These are phyloP conservation scores for Cardiospermum halicacabum DNA, from an alignment of 345 rosid species.

Conservation along the genomic window DNA sequence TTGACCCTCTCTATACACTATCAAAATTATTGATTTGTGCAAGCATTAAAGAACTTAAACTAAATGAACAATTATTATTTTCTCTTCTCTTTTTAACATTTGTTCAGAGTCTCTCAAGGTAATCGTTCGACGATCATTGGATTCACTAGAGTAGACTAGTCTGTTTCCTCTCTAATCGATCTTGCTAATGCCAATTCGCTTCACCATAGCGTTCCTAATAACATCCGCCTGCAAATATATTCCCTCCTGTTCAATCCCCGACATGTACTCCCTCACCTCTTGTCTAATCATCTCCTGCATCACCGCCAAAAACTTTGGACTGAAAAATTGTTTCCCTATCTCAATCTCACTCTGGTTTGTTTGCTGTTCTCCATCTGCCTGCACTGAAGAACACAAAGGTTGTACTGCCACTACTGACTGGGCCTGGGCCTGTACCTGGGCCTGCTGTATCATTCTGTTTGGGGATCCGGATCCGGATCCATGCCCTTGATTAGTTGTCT, in stretches of 20 bases:
- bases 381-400: background rate
- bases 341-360: constrained; percentile 11
- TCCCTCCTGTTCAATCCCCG: constrained; percentile 51
- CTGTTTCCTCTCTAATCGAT: constrained; percentile 27
- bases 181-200: constrained; percentile 63
- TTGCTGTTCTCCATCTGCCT: constrained; percentile 9
- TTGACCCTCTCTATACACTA: constrained; percentile 49
- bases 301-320: constrained; percentile 49
- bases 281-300: constrained; percentile 72
- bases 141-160: background rate
- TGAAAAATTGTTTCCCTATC: constrained; percentile 52
- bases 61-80: background rate
- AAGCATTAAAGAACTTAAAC: constrained; percentile 17
- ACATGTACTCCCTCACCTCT: constrained; percentile 70
- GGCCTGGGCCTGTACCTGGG: too few species aligned
- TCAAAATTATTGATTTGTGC: constrained; percentile 36
- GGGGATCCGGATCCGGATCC: constrained; percentile 15
- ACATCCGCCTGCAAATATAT: constrained; percentile 42
- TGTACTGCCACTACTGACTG: constrained; percentile 6
- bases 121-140: background rate
- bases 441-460: background rate
- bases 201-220: constrained; percentile 55
- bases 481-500: constrained; percentile 13
- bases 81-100: background rate
- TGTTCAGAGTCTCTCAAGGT: background rate